These are phyloP conservation scores for Kodamaea leandrae DNA, from an alignment of 805 yeast species.

Conservation along the genomic window DNA sequence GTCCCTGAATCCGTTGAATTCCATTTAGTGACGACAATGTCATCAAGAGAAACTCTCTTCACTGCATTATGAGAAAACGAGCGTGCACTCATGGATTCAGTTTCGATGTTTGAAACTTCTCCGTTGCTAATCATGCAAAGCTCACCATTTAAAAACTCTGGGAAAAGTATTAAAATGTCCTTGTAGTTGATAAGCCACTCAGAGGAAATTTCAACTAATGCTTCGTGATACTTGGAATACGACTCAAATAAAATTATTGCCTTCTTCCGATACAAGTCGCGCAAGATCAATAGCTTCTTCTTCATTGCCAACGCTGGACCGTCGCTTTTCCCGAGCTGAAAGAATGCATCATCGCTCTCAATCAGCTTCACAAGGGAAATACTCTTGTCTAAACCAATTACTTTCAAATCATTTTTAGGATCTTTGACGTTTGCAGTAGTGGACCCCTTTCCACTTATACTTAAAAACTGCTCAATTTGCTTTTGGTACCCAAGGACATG, in stretches of 20 bases:
- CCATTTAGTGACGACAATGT: conserved; percentile 14
- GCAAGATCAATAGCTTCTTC: conserved; percentile 29
- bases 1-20: conserved; percentile 16
- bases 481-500: conserved; percentile 26
- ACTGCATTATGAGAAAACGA: conserved; percentile 17
- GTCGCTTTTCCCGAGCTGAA: conserved; percentile 14
- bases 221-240: conserved; percentile 35
- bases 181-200: conserved; percentile 40
- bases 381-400: conserved; percentile 34
- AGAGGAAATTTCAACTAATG: conserved; percentile 38
- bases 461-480: conserved; percentile 37
- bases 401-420: conserved; percentile 27
- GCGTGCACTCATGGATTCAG: conserved; percentile 13
- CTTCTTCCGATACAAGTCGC: conserved; percentile 36
- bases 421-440: conserved; percentile 19
- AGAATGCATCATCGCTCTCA: conserved; percentile 24
- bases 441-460: conserved; percentile 20
- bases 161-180: conserved; percentile 36
- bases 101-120: conserved; percentile 8
- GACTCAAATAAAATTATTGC: conserved; percentile 32
- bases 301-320: conserved; percentile 17
- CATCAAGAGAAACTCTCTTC: conserved; percentile 20
- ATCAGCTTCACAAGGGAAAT: conserved; percentile 30
- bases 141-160: conserved; percentile 36
- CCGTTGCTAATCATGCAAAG: conserved; percentile 9